Evolutionary conservation across 148 eudicot species (phyloP), one percentile per base, ranked within the genome.

Genomic region (Euryodendron excelsum): DNA sequence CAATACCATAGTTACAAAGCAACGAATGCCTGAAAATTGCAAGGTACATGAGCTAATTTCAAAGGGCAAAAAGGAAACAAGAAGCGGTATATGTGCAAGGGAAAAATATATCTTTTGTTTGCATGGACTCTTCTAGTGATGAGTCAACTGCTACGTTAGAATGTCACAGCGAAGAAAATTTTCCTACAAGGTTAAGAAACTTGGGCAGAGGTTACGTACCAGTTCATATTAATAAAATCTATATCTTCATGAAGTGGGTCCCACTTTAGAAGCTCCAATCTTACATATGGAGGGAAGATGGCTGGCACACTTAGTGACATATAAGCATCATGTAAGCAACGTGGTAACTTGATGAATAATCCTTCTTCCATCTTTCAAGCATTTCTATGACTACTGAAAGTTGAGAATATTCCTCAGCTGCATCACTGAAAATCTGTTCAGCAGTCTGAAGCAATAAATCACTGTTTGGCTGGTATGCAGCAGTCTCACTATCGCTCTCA

Each of bases 261-360:
- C 99, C 99, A 96, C 87, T 93, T 90, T 58, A 96, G 82, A 85
- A 96, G 98, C 87, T 96, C 99, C 89, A 96, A 73, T 83, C 97
- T 90, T 56, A 96, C 98, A 84, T 91, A 96, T 10, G 99, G 99
- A 72, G 99, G 93, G 84, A 96, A 96, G 75, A 96, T 90, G 67
- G 92, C 86, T 1, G 99, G 95, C 72, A 89, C 80, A 79, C 98
- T 96, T 36, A 96, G 80, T 68, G 99, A 86, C 89, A 93, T 90
- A 66, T 91, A 96, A 58, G 99, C 97, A 86, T 91, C n/a, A n/a
- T n/a, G n/a, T n/a, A n/a, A n/a, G n/a, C n/a, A n/a, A n/a, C 98
- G 14, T 83, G 88, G 74, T 96, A 96, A 81, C 88, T 89, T 50
- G 88, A 88, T 4, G 88, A 74, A 85, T 90, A 89, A 23, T 89